These are phyloP conservation scores for Naganishia sp. DNA, from an alignment of 1,284 basidiomycete species.

Conservation along the genomic window DNA sequence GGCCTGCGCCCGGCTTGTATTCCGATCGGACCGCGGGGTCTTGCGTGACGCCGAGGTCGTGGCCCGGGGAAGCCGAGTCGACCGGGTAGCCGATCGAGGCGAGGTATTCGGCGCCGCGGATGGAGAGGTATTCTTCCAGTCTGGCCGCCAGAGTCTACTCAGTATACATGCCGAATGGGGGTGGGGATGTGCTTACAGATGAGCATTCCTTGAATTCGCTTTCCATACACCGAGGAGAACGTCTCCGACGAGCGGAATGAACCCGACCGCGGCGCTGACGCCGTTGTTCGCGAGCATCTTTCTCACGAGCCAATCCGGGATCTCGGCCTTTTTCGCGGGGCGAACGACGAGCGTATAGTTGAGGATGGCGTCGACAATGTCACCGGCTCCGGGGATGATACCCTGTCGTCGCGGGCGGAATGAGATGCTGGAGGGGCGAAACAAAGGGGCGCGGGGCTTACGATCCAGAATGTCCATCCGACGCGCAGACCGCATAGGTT, in stretches of 20 bases:
- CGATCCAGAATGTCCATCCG: slow-evolving; percentile 79
- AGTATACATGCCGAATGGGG: too few relatives aligned
- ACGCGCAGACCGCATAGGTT: slow-evolving; percentile 77
- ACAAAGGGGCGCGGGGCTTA: slow-evolving; percentile 1
- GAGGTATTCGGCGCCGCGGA: slow-evolving; percentile 49
- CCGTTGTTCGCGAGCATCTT: slow-evolving; percentile 80
- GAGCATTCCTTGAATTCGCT: slow-evolving; percentile 85
- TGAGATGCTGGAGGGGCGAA: too few relatives aligned
- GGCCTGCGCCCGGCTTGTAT: slow-evolving; percentile 33
- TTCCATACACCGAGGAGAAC: slow-evolving; percentile 73
- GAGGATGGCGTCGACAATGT: slow-evolving; percentile 48
- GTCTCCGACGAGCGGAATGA: slow-evolving; percentile 79
- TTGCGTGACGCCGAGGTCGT: slow-evolving; percentile 13
- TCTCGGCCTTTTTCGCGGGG: slow-evolving; percentile 65
- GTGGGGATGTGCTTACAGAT: slow-evolving; percentile 40
- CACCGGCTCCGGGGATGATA: slow-evolving; percentile 51
- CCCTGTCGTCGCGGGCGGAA: slow-evolving; percentile 34
- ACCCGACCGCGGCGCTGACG: slow-evolving; percentile 68
- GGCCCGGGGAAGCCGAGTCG: slow-evolving; percentile 22
- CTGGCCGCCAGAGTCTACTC: slow-evolving; percentile 31
- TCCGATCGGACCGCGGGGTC: slow-evolving; percentile 20
- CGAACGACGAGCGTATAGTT: slow-evolving; percentile 78
- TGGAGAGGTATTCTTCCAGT: slow-evolving; percentile 49
- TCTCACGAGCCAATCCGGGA: slow-evolving; percentile 68
- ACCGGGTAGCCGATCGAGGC: slow-evolving; percentile 24